Conservation (phyloP, 441 rosid species). For the Croton setiger region DNA sequence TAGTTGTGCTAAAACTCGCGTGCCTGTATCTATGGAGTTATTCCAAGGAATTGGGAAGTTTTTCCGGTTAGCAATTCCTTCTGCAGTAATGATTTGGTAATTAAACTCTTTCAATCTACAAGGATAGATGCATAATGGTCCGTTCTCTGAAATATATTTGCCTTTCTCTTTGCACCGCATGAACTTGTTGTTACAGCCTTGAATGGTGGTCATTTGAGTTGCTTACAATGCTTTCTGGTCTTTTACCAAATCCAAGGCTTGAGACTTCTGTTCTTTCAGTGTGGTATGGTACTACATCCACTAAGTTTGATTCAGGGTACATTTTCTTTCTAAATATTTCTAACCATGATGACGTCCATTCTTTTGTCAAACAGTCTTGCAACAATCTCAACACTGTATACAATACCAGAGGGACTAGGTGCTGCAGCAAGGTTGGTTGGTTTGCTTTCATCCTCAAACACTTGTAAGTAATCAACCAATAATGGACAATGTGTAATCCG, state of each 20-base stretch:
- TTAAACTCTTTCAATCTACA: neutral
- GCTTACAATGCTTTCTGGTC: conserved; percentile 58
- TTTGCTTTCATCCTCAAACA: neutral
- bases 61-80: conserved; percentile 65
- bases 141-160: neutral
- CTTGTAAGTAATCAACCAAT: neutral
- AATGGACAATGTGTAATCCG: neutral
- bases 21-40: conserved; percentile 37
- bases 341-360: neutral
- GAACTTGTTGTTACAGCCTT: conserved; percentile 39
- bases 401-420: conserved; percentile 52
- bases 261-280: conserved; percentile 73
- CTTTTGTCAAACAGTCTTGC: conserved; percentile 33
- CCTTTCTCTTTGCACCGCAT: neutral
- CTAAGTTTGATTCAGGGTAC: neutral
- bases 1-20: conserved; percentile 48
- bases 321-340: neutral
- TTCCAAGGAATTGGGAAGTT: conserved; percentile 54
- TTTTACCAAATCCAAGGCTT: conserved; percentile 70
- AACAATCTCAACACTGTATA: conserved; percentile 40
- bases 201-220: conserved; percentile 81
- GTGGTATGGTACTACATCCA: conserved; percentile 39
- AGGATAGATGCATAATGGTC: neutral
- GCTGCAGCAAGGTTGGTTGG: conserved; percentile 53
- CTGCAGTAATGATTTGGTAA: conserved; percentile 83